These are phyloP conservation scores for Microstroma glucosiphilum DNA, from an alignment of 1,284 basidiomycete genomes.

Conservation along the genomic window DNA sequence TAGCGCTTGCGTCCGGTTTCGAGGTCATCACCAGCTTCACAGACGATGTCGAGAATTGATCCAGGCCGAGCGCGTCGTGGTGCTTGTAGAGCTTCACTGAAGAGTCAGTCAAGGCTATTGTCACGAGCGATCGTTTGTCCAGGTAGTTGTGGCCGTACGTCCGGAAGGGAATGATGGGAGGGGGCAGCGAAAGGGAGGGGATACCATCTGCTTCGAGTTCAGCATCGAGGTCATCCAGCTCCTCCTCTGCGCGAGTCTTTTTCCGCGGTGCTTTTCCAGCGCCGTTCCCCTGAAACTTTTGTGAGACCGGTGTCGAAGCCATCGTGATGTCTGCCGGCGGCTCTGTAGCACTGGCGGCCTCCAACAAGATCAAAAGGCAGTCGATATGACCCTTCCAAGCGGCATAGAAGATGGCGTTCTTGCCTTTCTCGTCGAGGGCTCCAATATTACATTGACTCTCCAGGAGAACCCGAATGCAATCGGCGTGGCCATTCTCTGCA, in stretches of 20 bases:
- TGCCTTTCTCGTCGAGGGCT: slow-evolving; percentile 75
- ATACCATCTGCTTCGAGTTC: slow-evolving; percentile 68
- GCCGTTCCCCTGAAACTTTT: neutral
- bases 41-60: slow-evolving; percentile 58
- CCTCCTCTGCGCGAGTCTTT: slow-evolving; percentile 10
- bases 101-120: slow-evolving; percentile 60
- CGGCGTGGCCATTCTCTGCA: slow-evolving; percentile 74
- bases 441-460: slow-evolving; percentile 70
- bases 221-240: slow-evolving; percentile 24
- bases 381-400: slow-evolving; percentile 92
- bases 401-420: slow-evolving; percentile 84
- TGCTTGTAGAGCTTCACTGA: slow-evolving; percentile 47
- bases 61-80: slow-evolving; percentile 40
- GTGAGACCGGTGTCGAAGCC: slow-evolving; percentile 1
- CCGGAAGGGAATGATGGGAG: slow-evolving; percentile 85
- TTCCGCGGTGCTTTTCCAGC: slow-evolving; percentile 1
- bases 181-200: slow-evolving; percentile 85
- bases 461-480: slow-evolving; percentile 71
- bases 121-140: slow-evolving; percentile 78
- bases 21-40: slow-evolving; percentile 89
- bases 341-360: slow-evolving; percentile 23
- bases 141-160: slow-evolving; percentile 56
- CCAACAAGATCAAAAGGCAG: slow-evolving; percentile 54
- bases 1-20: slow-evolving; percentile 68
- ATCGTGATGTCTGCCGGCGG: neutral